phyloP scores from a whole-genome alignment of 192 early-diverging fungal genomes.

The Coemansia sp. region DNA sequence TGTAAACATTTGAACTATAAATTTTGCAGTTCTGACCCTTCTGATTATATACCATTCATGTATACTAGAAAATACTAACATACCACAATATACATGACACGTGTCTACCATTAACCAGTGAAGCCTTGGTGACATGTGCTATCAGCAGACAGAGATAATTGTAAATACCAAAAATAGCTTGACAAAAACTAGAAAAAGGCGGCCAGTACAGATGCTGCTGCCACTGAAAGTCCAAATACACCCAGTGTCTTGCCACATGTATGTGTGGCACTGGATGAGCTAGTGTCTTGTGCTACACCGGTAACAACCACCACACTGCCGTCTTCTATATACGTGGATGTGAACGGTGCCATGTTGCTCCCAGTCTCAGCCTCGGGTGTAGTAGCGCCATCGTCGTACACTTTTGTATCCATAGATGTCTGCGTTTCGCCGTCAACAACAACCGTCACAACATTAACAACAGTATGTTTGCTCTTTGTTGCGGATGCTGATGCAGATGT shows the following conservation, averaged over 20 bases:
- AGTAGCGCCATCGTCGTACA: conserved; percentile 11
- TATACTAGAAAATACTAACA: background rate
- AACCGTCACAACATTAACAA: conserved; percentile 32
- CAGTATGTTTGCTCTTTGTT: conserved; percentile 21
- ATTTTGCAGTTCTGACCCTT: background rate
- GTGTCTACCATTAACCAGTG: conserved; percentile 1
- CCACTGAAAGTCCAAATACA: background rate
- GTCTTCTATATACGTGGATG: conserved; percentile 32
- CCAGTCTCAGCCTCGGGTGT: background rate
- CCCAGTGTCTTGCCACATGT: background rate
- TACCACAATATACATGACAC: background rate
- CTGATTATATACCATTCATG: background rate
- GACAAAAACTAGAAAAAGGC: background rate
- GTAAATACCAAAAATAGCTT: background rate
- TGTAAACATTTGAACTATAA: no score
- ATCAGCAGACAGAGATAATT: no score
- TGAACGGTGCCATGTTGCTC: conserved; percentile 10
- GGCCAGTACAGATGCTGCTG: background rate
- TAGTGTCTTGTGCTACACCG: background rate
- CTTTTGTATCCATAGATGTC: conserved; percentile 24
- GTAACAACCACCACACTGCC: conserved; percentile 37
- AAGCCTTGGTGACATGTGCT: background rate
- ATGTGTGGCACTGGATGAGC: background rate
- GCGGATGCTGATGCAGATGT: background rate
- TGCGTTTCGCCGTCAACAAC: conserved; percentile 27